These are phyloP conservation scores for Aureobasidium sp. DNA, from an alignment of 2,329 filamentous ascomycete genomes.

Conservation along the genomic window DNA sequence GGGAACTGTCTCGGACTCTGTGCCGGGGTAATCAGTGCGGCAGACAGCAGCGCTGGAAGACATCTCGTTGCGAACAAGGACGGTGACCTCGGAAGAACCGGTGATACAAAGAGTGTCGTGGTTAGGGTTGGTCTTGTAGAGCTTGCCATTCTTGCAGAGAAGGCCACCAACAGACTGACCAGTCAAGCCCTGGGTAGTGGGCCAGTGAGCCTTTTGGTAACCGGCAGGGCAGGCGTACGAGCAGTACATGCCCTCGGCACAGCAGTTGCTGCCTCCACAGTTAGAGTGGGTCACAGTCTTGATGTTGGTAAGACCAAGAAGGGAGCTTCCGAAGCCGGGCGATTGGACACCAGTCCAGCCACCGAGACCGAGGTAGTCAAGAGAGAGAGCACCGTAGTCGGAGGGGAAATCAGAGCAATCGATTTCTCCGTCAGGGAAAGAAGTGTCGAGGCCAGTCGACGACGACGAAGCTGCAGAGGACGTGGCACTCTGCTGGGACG, in stretches of 20 bases:
- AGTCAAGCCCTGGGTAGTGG: constrained; percentile 65
- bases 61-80: constrained; percentile 71
- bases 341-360: constrained; percentile 77
- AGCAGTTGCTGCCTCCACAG: constrained; percentile 49
- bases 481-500: constrained; percentile 21
- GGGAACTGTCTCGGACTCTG: constrained; percentile 80
- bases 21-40: constrained; percentile 94
- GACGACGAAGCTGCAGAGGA: constrained; percentile 15
- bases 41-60: constrained; percentile 63
- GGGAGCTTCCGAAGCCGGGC: constrained; percentile 17
- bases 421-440: constrained; percentile 71
- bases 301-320: constrained; percentile 46
- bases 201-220: constrained; percentile 91
- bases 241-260: constrained; percentile 64
- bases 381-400: constrained; percentile 67
- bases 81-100: constrained; percentile 56
- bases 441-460: constrained; percentile 51
- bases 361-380: constrained; percentile 60
- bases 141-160: constrained; percentile 69
- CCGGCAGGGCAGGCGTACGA: constrained; percentile 90
- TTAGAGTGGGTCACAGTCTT: constrained; percentile 59
- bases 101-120: constrained; percentile 65
- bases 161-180: constrained; percentile 85
- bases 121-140: constrained; percentile 66
- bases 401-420: constrained; percentile 69